Evolutionary conservation across 495 filamentous ascomycete species (phyloP).

Genomic region (Aspergillus leporis): DNA sequence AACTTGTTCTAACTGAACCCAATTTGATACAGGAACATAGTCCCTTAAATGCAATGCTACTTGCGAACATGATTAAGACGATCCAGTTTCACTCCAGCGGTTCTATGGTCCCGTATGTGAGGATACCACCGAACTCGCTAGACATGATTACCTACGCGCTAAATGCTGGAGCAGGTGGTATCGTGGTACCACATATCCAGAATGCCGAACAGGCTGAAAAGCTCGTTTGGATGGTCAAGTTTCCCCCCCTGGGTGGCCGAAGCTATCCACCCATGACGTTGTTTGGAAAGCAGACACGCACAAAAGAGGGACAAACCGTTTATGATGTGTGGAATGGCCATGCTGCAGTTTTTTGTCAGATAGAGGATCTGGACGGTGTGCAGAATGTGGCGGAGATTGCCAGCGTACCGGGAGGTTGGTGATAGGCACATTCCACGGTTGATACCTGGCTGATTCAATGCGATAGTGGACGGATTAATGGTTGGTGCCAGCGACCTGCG

Average conservation of each 20-base stretch:
- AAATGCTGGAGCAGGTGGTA: not conserved
- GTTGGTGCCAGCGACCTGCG: conserved; percentile 1
- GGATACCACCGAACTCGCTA: not conserved
- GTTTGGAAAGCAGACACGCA: not conserved
- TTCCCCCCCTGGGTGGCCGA: not conserved
- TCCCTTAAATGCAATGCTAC: not conserved
- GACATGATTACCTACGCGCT: not conserved
- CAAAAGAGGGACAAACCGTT: not conserved
- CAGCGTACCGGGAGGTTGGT: not conserved
- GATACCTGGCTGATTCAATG: not conserved
- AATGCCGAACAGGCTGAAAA: not conserved
- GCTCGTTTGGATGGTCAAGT: not conserved
- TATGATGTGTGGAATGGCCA: conserved; percentile 8
- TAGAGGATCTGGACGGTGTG: conserved; percentile 8
- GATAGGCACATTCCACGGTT: not conserved
- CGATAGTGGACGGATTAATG: conserved; percentile 1
- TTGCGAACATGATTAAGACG: not conserved
- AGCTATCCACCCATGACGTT: not conserved
- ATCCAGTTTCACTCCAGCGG: conserved; percentile 4
- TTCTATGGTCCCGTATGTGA: conserved; percentile 4
- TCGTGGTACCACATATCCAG: conserved; percentile 5
- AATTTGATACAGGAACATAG: conserved; percentile 5
- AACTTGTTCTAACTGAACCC: not conserved
- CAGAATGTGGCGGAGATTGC: conserved; percentile 5
- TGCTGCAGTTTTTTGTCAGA: conserved; percentile 5